These are phyloP conservation scores for Monilinia aucupariae DNA, from an alignment of 2,329 filamentous ascomycete species.

Conservation along the genomic window DNA sequence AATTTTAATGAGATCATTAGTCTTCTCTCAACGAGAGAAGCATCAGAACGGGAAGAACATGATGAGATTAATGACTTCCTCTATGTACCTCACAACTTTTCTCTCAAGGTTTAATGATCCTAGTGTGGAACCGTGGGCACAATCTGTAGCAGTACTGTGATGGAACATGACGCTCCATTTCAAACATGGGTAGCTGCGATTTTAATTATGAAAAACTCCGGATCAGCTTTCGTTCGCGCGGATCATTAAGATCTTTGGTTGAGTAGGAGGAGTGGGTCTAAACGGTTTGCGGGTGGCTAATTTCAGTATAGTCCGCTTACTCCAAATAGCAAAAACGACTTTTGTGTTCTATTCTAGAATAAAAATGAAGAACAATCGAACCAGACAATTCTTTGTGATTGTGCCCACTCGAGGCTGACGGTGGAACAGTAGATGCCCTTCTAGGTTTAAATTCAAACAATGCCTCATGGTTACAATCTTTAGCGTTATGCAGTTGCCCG, in stretches of 20 bases:
- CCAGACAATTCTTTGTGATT: constrained; percentile 21
- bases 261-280: constrained; percentile 4
- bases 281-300: constrained; percentile 13
- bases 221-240: constrained; percentile 1
- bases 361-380: constrained; percentile 16
- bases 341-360: constrained; percentile 20
- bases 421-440: constrained; percentile 24
- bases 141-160: constrained; percentile 4
- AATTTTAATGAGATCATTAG: constrained; percentile 9
- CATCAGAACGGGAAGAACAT: neutral
- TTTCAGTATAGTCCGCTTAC: constrained; percentile 12
- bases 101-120: neutral
- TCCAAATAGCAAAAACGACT: constrained; percentile 5
- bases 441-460: constrained; percentile 17
- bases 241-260: neutral
- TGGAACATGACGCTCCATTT: constrained; percentile 11
- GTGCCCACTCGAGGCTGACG: constrained; percentile 30
- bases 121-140: constrained; percentile 10
- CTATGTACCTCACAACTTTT: neutral
- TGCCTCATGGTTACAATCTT: constrained; percentile 13
- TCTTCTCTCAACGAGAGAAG: neutral
- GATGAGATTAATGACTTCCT: constrained; percentile 4
- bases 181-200: constrained; percentile 24
- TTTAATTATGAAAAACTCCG: constrained; percentile 9
- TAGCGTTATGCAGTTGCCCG: constrained; percentile 24